Percentiles rank a stretch among this genome's conserved stretches.
Evolutionary conservation across 2,329 filamentous ascomycete species (phyloP).

Genomic region (Xylariaceae sp.): DNA sequence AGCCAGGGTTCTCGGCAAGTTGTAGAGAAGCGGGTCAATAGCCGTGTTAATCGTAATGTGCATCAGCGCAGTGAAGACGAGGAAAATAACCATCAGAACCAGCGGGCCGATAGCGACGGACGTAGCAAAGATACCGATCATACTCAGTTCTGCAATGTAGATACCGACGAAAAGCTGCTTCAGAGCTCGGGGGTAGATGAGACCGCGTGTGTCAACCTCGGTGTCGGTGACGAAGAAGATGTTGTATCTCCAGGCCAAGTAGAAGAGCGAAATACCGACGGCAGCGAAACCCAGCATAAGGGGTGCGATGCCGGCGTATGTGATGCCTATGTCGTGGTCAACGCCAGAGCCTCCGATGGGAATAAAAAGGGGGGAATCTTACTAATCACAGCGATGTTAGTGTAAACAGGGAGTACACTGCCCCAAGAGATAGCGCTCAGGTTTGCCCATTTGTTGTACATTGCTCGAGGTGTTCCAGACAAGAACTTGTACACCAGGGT

Average conservation of each 20-base stretch:
- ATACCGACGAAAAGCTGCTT: slow-evolving; percentile 80
- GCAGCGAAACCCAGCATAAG: slow-evolving; percentile 78
- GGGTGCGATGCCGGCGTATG: slow-evolving; percentile 81
- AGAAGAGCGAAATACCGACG: slow-evolving; percentile 73
- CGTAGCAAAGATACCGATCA: slow-evolving; percentile 79
- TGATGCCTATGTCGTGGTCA: slow-evolving; percentile 54
- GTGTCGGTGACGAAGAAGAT: slow-evolving; percentile 81
- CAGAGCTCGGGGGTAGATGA: slow-evolving; percentile 80
- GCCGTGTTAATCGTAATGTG: slow-evolving; percentile 70
- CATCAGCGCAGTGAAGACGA: slow-evolving; percentile 71
- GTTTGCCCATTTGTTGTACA: slow-evolving; percentile 71
- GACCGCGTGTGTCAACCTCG: slow-evolving; percentile 77
- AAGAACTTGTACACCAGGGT: slow-evolving; percentile 68
- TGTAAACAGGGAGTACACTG: slow-evolving; percentile 73
- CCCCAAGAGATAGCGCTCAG: slow-evolving; percentile 77
- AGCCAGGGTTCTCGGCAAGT: slow-evolving; percentile 66
- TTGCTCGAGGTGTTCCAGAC: slow-evolving; percentile 71
- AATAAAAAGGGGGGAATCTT: slow-evolving; percentile 32
- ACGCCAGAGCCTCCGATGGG: background rate
- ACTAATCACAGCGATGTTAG: slow-evolving; percentile 76
- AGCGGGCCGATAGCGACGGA: slow-evolving; percentile 62
- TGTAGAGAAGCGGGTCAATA: slow-evolving; percentile 69
- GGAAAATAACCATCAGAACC: slow-evolving; percentile 68
- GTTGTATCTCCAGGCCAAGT: slow-evolving; percentile 86
- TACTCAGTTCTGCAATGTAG: slow-evolving; percentile 75